Conservation (phyloP, 2,329 filamentous ascomycete genomes). For the Neophaeococcomyces aloes region DNA sequence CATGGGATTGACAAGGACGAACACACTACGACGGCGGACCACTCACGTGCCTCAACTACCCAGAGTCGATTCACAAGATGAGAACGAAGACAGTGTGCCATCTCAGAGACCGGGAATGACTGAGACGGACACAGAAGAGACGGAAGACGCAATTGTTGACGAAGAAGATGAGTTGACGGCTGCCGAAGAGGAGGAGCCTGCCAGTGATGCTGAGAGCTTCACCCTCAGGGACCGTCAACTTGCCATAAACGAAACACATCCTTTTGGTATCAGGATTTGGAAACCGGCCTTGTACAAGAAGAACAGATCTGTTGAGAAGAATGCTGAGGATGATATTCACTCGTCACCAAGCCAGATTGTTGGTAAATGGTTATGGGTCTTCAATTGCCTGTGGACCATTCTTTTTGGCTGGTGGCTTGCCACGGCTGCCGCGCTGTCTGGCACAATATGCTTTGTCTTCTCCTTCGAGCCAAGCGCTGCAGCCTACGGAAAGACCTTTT, state of each 20-base stretch:
- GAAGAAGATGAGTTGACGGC: slow-evolving; percentile 40
- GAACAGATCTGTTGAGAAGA: slow-evolving; percentile 88
- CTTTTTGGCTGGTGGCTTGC: slow-evolving; percentile 96
- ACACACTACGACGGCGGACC: slow-evolving; percentile 32
- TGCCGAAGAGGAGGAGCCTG: slow-evolving; percentile 55
- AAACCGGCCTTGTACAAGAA: slow-evolving; percentile 99
- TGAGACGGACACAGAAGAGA: slow-evolving; percentile 19
- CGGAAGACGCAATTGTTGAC: slow-evolving; percentile 31
- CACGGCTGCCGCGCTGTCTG: slow-evolving; percentile 61
- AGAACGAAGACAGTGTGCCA: slow-evolving; percentile 30
- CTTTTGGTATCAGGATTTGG: slow-evolving; percentile 97
- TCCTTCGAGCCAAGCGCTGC: slow-evolving; percentile 67
- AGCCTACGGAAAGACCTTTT: slow-evolving; percentile 77
- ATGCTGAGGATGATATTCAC: slow-evolving; percentile 92
- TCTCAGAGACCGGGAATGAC: slow-evolving; percentile 11
- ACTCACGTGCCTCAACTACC: slow-evolving; percentile 25
- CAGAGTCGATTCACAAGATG: slow-evolving; percentile 29
- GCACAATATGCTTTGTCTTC: slow-evolving; percentile 67
- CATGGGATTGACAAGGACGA: slow-evolving; percentile 29
- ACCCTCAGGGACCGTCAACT: slow-evolving; percentile 93
- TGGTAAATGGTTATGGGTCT: slow-evolving; percentile 70
- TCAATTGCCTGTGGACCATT: slow-evolving; percentile 84
- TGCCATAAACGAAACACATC: slow-evolving; percentile 97
- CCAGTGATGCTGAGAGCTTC: slow-evolving; percentile 94
- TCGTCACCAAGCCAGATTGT: slow-evolving; percentile 83